These are phyloP conservation scores for Aspergillus pseudonomiae DNA, from an alignment of 2,329 filamentous ascomycete genomes.

Conservation along the genomic window DNA sequence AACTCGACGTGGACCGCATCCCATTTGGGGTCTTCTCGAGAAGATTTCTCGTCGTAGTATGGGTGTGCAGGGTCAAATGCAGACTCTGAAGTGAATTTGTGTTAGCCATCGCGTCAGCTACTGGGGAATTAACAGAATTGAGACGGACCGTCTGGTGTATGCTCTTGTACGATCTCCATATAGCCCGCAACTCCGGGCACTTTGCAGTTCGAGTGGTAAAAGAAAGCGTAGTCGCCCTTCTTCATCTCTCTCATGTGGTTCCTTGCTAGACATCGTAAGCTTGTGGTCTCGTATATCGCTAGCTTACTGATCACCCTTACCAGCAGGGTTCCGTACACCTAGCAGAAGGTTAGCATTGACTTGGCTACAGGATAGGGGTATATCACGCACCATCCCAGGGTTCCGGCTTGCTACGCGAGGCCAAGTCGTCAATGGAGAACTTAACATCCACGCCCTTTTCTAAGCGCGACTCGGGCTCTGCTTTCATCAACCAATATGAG, in stretches of 20 bases:
- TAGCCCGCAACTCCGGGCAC: constrained; percentile 82
- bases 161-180: constrained; percentile 87
- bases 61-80: constrained; percentile 72
- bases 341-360: constrained; percentile 12
- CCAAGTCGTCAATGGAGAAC: constrained; percentile 92
- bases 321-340: constrained; percentile 51
- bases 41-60: constrained; percentile 82
- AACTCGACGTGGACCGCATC: constrained; percentile 87
- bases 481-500: constrained; percentile 81
- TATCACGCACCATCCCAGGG: constrained; percentile 79
- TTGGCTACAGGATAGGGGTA: background rate
- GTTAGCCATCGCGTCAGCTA: constrained; percentile 13
- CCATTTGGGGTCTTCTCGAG: constrained; percentile 74
- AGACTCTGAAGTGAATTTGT: constrained; percentile 52
- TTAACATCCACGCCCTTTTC: constrained; percentile 87
- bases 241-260: constrained; percentile 94
- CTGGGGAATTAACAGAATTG: constrained; percentile 19
- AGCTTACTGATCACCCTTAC: constrained; percentile 32
- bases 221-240: constrained; percentile 88
- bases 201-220: constrained; percentile 95
- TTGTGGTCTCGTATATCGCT: background rate
- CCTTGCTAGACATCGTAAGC: constrained; percentile 58
- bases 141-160: constrained; percentile 72
- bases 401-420: constrained; percentile 72
- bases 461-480: constrained; percentile 81